phyloP scores from a whole-genome alignment of 768 basidiomycete species.

The Russula ochroleuca region DNA sequence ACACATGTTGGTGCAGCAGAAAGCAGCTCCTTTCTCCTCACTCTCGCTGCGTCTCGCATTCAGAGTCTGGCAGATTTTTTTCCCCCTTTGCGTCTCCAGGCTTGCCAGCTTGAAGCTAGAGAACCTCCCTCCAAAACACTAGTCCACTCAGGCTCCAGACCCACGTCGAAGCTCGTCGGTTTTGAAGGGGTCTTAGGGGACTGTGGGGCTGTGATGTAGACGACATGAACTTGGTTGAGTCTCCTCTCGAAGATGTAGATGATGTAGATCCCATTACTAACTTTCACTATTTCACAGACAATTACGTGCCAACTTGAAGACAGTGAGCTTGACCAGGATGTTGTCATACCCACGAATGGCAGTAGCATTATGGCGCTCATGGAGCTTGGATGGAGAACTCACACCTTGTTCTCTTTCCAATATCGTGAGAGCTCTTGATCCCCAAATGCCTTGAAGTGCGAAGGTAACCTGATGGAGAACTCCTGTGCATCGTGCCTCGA shows the following conservation, averaged over 20 bases:
- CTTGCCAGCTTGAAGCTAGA: not conserved
- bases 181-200: not conserved
- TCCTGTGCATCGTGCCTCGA: not conserved
- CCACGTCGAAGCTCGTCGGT: slow-evolving; percentile 1
- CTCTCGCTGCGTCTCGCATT: not conserved
- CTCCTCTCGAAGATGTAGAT: not conserved
- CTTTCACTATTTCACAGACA: too few species aligned
- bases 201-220: slow-evolving; percentile 11
- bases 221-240: not conserved
- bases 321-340: not conserved
- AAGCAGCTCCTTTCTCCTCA: not conserved
- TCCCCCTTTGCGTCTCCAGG: not conserved
- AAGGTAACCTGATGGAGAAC: not conserved
- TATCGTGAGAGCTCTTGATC: not conserved
- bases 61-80: not conserved
- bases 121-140: slow-evolving; percentile 11
- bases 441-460: not conserved
- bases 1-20: slow-evolving; percentile 1
- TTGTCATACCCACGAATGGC: not conserved
- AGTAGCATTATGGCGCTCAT: not conserved
- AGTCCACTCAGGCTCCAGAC: slow-evolving; percentile 12
- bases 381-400: not conserved
- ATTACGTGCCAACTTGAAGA: not conserved
- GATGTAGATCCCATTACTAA: not conserved
- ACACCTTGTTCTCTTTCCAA: slow-evolving; percentile 12